Evolutionary conservation across 371 early-diverging fungal genomes (phyloP).

Genomic region (Mortierella sp.): DNA sequence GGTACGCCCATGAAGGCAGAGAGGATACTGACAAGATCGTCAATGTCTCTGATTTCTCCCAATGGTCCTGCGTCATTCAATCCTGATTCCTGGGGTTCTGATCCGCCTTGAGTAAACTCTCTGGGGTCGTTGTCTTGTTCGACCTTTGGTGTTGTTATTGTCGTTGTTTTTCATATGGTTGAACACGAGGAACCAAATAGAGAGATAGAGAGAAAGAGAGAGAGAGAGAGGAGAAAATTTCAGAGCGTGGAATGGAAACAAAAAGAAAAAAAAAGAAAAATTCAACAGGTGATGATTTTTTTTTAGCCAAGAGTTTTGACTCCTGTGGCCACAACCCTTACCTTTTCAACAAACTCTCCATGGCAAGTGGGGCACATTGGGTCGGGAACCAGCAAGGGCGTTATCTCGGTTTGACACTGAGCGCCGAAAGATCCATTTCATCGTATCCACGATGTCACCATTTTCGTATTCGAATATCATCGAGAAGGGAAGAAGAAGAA

Average conservation of each 20-base stretch:
- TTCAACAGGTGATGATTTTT: too few species aligned
- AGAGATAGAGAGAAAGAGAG: neutral
- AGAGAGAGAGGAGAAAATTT: neutral
- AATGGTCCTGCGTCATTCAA: neutral
- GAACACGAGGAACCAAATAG: too few species aligned
- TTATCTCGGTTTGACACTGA: constrained; percentile 43
- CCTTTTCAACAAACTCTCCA: constrained; percentile 75
- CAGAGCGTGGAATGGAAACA: too few species aligned
- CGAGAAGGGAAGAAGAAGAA: neutral
- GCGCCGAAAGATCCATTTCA: too few species aligned
- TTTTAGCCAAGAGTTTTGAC: too few species aligned
- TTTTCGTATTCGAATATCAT: too few species aligned
- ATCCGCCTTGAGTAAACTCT: constrained; percentile 23
- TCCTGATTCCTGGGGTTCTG: constrained; percentile 1
- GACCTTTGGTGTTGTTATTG: too few species aligned
- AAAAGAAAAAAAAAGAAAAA: too few species aligned
- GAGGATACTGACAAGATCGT: neutral
- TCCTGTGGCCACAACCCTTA: too few species aligned
- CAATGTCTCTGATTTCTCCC: neutral
- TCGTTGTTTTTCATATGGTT: too few species aligned
- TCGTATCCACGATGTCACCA: too few species aligned
- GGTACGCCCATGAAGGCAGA: too few species aligned
- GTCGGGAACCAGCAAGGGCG: constrained; percentile 57
- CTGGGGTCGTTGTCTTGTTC: neutral
- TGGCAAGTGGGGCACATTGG: constrained; percentile 74